Base-by-base conservation (phyloP, 1,284 basidiomycete genomes). In the Exobasidium rhododendri region DNA sequence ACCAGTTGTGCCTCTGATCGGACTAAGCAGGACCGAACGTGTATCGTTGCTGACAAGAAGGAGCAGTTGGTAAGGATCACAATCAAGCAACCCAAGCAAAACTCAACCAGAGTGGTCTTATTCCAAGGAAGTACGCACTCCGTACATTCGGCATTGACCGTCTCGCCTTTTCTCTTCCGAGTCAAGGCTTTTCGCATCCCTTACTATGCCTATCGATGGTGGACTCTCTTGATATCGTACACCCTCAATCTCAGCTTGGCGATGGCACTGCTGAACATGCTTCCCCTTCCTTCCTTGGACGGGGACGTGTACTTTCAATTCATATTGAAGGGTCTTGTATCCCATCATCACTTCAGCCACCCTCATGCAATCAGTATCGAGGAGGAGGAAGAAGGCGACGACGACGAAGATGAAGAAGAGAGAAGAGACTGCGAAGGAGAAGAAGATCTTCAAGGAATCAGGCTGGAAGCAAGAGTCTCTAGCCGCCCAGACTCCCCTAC, bases 181-280 rank as follows among this genome's bases (percentile, higher is more conserved):
- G 22, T 50, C 14, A 24, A 26, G 14, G 22, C n/a, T 14, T 50
- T 50, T 26, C 14, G 24, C 28, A 24, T 3, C 14, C 31, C 26
- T 5, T 17, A 35, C 14, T 32, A n/a, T 50, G 11, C 40, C 28
- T 50, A 54, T 22, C 13, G 49, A n/a, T n/a, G 10, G 22, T n/a
- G 17, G 45, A 11, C 20, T 13, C 6, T 63, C 3, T 22, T 50
- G n/a, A 14, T 46, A 3, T 22, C n/a, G n/a, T 60, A 51, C 22
- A 17, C 58, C 4, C 30, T 64, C 28, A 35, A 56, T 11, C 30
- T 61, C 10, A 64, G 64, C 14, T 26, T 40, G 20, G 56, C 66
- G 17, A 49, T 68, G 53, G 47, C 56, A n/a, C 28, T 67, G 1
- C 14, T 67, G 3, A 68, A 68, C 35, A 68, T 68, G 66, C 53